A percentile compares a stretch with the other conserved stretches of the same genome.
These are phyloP conservation scores for Mycena sanguinolenta DNA, from an alignment of 768 basidiomycete species.

Conservation along the genomic window DNA sequence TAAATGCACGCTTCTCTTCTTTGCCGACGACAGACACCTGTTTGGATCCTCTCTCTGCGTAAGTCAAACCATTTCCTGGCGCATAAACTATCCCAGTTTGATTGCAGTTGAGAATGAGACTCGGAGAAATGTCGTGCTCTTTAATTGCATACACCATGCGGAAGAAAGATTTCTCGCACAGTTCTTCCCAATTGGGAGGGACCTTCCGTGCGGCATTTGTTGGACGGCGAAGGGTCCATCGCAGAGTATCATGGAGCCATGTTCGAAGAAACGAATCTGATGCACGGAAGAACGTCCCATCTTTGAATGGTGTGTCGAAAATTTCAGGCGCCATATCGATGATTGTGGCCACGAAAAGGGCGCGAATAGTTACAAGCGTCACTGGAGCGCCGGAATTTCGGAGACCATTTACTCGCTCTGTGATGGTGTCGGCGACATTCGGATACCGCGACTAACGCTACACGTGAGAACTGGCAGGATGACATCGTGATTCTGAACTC, in stretches of 20 bases:
- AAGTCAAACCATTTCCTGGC: conserved; percentile 47
- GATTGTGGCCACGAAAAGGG: conserved; percentile 3
- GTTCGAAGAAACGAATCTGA: conserved; percentile 36
- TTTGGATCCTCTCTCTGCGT: conserved; percentile 41
- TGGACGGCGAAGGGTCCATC: background rate
- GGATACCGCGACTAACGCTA: conserved; percentile 2
- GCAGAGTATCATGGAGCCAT: conserved; percentile 34
- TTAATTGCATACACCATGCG: conserved; percentile 45
- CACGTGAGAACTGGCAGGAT: background rate
- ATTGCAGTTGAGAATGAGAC: conserved; percentile 50
- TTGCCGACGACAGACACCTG: conserved; percentile 50
- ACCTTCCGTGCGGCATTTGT: conserved; percentile 47
- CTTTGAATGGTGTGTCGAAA: conserved; percentile 14
- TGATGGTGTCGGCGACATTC: conserved; percentile 8
- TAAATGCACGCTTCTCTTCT: conserved; percentile 57
- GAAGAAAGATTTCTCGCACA: conserved; percentile 41
- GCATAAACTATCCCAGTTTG: conserved; percentile 50
- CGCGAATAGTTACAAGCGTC: background rate
- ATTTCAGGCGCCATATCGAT: conserved; percentile 6
- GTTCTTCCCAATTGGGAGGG: conserved; percentile 40
- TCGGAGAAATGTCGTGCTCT: conserved; percentile 46
- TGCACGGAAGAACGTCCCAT: conserved; percentile 36
- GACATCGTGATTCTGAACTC: no score
- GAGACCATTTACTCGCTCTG: background rate
- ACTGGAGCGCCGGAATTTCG: conserved; percentile 3